Evolutionary conservation across 2,329 filamentous ascomycete genomes (phyloP).

Genomic region (Plectosphaerella plurivora): DNA sequence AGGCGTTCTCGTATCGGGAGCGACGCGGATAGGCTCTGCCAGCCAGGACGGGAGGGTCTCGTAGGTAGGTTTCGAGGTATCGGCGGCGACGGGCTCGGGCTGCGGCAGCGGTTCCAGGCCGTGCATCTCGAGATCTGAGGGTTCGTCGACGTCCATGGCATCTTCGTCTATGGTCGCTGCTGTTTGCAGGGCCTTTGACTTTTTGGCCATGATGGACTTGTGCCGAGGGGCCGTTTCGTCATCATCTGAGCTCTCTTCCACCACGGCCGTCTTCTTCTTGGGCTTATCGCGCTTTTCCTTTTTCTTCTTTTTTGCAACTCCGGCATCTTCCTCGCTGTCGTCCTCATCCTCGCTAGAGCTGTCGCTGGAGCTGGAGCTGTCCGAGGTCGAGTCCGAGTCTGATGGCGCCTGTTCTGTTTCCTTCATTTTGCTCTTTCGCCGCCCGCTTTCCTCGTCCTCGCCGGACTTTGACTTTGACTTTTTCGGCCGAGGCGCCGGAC

Average conservation of each 20-base stretch:
- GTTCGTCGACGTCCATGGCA: constrained; percentile 20
- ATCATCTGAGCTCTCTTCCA: constrained; percentile 18
- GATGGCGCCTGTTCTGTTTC: too few relatives aligned
- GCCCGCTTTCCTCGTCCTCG: too few relatives aligned
- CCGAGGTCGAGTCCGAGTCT: too few relatives aligned
- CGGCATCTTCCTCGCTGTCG: constrained; percentile 12
- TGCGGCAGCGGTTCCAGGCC: constrained; percentile 81
- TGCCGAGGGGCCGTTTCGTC: constrained; percentile 31
- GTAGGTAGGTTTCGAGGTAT: constrained; percentile 60
- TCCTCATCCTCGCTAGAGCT: constrained; percentile 10
- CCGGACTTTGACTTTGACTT: constrained; percentile 23
- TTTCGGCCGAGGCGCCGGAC: constrained; percentile 25
- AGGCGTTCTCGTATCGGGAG: constrained; percentile 51
- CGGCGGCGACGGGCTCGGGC: constrained; percentile 57
- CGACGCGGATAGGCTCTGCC: constrained; percentile 66
- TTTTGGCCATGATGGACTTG: constrained; percentile 50
- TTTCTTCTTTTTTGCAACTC: constrained; percentile 6
- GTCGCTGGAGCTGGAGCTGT: constrained; percentile 13
- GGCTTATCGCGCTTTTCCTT: constrained; percentile 17
- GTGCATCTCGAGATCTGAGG: constrained; percentile 47
- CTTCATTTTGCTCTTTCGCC: constrained; percentile 13
- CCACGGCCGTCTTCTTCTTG: constrained; percentile 15
- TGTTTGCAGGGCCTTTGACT: constrained; percentile 49
- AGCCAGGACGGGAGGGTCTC: constrained; percentile 80
- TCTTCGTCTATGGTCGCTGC: constrained; percentile 34